Conservation (phyloP, 2,329 filamentous ascomycete species). For the Fusarium continuum region DNA sequence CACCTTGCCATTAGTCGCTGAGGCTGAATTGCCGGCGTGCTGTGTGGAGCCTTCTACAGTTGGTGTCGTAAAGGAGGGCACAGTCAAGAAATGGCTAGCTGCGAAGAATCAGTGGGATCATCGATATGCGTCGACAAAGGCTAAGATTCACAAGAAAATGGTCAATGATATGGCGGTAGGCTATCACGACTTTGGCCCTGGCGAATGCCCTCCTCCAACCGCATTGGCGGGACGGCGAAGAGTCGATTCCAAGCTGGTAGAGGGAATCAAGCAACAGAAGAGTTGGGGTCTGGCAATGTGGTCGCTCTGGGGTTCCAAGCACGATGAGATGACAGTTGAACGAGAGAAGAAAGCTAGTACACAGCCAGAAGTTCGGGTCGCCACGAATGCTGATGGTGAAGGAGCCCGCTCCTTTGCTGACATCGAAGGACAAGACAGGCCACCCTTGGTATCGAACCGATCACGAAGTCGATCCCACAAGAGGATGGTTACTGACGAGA, state of each 20-base stretch:
- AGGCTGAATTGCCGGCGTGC: constrained; percentile 72
- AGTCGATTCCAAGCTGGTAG: constrained; percentile 51
- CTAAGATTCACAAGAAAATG: constrained; percentile 76
- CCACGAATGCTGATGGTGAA: constrained; percentile 53
- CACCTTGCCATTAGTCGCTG: constrained; percentile 72
- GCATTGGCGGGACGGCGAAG: constrained; percentile 78
- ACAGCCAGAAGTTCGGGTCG: constrained; percentile 44
- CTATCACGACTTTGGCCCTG: constrained; percentile 74
- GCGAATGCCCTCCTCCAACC: constrained; percentile 83
- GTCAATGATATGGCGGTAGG: constrained; percentile 77
- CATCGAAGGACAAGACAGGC: constrained; percentile 51
- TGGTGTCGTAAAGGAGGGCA: constrained; percentile 80
- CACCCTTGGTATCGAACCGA: constrained; percentile 37
- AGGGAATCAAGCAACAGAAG: constrained; percentile 63
- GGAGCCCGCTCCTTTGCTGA: constrained; percentile 55
- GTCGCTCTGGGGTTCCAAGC: constrained; percentile 88
- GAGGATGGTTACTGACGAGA: constrained; percentile 60
- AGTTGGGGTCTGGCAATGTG: constrained; percentile 84
- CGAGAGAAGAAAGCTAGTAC: constrained; percentile 63
- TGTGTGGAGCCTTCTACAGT: constrained; percentile 70
- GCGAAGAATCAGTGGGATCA: constrained; percentile 78
- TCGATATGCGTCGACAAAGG: constrained; percentile 74
- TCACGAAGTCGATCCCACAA: constrained; percentile 55
- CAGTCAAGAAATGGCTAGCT: constrained; percentile 84
- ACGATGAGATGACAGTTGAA: constrained; percentile 79